Conservation (phyloP, 164 flowering plant species). For the Vitis cinerea region DNA sequence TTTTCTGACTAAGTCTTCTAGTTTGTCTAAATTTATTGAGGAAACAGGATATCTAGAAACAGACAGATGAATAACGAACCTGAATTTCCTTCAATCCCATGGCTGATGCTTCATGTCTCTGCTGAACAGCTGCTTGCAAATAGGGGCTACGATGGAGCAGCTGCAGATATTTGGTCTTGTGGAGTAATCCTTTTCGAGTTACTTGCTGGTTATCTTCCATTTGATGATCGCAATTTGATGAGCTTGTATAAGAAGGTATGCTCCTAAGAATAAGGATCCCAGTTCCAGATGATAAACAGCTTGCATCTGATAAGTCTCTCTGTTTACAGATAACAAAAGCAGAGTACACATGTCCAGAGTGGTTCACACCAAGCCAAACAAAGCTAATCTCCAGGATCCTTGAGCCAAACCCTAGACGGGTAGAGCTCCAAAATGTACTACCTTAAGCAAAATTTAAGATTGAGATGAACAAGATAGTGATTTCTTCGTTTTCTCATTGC, state of each 20-base stretch:
- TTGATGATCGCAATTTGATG: slow-evolving; percentile 56
- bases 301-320: slow-evolving; percentile 10
- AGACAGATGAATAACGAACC: background rate
- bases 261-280: background rate
- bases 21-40: background rate
- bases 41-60: background rate
- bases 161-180: slow-evolving; percentile 79
- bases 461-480: slow-evolving; percentile 2
- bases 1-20: background rate
- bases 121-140: slow-evolving; percentile 44
- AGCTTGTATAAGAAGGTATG: slow-evolving; percentile 60
- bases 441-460: background rate
- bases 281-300: background rate
- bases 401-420: slow-evolving; percentile 51
- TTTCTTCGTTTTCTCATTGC: slow-evolving; percentile 9
- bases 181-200: slow-evolving; percentile 74
- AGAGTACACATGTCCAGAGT: slow-evolving; percentile 52
- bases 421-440: slow-evolving; percentile 17
- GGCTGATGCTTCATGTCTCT: slow-evolving; percentile 1
- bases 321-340: slow-evolving; percentile 56
- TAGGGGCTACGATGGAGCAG: slow-evolving; percentile 60
- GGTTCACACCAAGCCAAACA: slow-evolving; percentile 54
- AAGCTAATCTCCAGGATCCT: slow-evolving; percentile 55
- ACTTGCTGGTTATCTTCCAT: slow-evolving; percentile 69
- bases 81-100: slow-evolving; percentile 3